A percentile compares a stretch with the other conserved stretches of the same genome.
phyloP scores from a whole-genome alignment of 257 asterid genomes.

The Przewalskia tangutica region DNA sequence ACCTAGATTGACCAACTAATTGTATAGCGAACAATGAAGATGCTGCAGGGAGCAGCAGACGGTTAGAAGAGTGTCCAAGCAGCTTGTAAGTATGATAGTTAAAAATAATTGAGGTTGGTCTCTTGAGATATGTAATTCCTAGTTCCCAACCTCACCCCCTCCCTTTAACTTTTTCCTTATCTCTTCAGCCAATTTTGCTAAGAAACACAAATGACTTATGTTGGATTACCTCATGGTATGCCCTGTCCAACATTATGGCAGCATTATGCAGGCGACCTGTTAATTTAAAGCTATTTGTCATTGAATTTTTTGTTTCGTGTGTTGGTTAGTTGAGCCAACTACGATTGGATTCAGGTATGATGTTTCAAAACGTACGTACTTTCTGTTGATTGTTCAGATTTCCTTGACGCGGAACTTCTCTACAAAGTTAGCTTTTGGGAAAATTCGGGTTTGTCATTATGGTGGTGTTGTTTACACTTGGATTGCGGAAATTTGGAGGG shows the following conservation, averaged over 20 bases:
- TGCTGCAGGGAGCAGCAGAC: background rate
- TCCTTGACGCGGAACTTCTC: background rate
- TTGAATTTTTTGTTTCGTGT: background rate
- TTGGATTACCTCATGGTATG: background rate
- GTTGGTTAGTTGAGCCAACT: background rate
- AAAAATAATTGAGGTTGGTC: background rate
- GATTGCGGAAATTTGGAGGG: background rate
- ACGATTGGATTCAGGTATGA: background rate
- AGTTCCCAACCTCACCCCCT: background rate
- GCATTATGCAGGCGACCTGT: background rate
- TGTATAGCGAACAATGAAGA: slow-evolving; percentile 3
- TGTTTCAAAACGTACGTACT: background rate
- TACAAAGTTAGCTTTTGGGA: background rate
- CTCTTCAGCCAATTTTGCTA: background rate
- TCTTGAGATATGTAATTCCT: background rate
- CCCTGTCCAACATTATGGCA: background rate
- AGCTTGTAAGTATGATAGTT: slow-evolving; percentile 4
- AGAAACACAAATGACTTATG: background rate
- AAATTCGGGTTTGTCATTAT: too few relatives aligned
- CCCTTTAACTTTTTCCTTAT: background rate
- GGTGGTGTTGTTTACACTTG: background rate
- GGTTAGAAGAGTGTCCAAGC: background rate
- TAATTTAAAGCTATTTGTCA: background rate
- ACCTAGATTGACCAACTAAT: background rate
- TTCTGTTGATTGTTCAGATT: background rate